Conservation (phyloP, 208 protist genomes). For the Leishmania gerbilli region DNA sequence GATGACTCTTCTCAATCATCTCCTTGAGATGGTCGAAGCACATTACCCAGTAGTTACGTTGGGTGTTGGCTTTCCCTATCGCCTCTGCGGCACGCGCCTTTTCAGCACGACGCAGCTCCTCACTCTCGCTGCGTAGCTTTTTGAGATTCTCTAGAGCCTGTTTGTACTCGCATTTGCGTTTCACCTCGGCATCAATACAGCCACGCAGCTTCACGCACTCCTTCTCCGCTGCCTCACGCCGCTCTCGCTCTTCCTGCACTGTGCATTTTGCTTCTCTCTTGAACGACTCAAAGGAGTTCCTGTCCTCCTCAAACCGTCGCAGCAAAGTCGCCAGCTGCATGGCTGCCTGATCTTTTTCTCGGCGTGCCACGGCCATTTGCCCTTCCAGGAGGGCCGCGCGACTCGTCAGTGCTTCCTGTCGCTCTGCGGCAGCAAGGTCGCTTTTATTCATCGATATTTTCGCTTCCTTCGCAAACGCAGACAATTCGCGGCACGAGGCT, state of each 20-base stretch:
- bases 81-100: constrained; percentile 56
- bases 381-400: constrained; percentile 25
- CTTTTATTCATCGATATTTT: constrained; percentile 29
- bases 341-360: constrained; percentile 16
- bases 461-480: constrained; percentile 33
- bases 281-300: constrained; percentile 13
- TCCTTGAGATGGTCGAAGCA: constrained; percentile 79
- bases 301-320: constrained; percentile 34
- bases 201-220: constrained; percentile 50
- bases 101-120: constrained; percentile 57
- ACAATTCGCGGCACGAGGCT: constrained; percentile 32
- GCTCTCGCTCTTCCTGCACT: constrained; percentile 28
- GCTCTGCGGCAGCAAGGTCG: constrained; percentile 28
- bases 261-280: constrained; percentile 11
- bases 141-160: constrained; percentile 65
- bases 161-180: constrained; percentile 83
- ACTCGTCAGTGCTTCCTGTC: constrained; percentile 23
- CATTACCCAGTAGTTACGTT: constrained; percentile 74
- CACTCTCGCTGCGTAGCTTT: constrained; percentile 58
- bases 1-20: constrained; percentile 48
- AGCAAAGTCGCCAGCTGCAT: constrained; percentile 24
- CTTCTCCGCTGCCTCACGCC: constrained; percentile 16
- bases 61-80: constrained; percentile 68
- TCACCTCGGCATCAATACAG: constrained; percentile 66
- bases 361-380: neutral